phyloP scores from a whole-genome alignment of 2,329 filamentous ascomycete species.

The Talaromyces sp. region DNA sequence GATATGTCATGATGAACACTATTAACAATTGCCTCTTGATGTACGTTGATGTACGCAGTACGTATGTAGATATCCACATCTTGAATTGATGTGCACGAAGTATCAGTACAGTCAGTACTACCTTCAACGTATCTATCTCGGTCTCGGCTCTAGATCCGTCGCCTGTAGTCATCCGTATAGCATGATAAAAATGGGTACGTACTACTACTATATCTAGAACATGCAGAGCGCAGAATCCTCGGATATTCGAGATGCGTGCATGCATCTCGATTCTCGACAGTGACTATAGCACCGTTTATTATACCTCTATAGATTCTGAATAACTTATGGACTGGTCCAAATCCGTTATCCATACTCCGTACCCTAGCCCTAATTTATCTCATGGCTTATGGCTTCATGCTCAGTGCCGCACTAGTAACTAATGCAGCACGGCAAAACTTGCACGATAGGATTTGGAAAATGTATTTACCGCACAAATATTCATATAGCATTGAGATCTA shows the following conservation, averaged over 20 bases:
- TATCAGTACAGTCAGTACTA: not conserved
- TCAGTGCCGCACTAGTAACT: not conserved
- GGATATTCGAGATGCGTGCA: not conserved
- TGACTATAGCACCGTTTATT: not conserved
- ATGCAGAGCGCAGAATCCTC: slow-evolving; percentile 3
- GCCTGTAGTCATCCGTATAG: not conserved
- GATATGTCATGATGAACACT: not conserved
- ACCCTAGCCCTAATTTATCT: not conserved
- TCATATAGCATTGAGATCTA: not conserved
- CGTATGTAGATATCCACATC: not conserved
- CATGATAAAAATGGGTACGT: not conserved
- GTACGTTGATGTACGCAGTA: not conserved
- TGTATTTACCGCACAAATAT: not conserved
- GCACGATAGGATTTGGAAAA: not conserved
- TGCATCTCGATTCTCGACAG: not conserved
- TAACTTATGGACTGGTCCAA: not conserved
- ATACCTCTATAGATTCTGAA: not conserved
- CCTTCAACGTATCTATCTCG: not conserved
- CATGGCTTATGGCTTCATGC: not conserved
- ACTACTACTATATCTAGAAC: not conserved
- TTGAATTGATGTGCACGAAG: not conserved
- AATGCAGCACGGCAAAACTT: not conserved
- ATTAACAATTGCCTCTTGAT: not conserved
- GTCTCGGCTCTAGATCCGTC: not conserved
- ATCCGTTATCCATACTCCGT: not conserved